These are phyloP conservation scores for Tolypocladium pustulatum DNA, from an alignment of 2,329 filamentous ascomycete species.

Conservation along the genomic window DNA sequence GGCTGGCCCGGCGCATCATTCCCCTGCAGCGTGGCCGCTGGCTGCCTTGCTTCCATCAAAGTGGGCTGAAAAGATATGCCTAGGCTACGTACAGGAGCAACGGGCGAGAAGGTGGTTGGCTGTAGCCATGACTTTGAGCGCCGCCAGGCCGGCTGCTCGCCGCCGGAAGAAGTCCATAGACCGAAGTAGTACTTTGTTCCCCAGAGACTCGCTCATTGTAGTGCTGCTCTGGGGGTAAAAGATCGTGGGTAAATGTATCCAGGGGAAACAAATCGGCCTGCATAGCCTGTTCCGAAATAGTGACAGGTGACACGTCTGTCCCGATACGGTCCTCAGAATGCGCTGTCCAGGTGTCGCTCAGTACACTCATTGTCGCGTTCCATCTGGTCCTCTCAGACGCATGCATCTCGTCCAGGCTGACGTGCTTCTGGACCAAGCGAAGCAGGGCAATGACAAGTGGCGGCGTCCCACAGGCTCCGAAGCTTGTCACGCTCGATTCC, in stretches of 20 bases:
- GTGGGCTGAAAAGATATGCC: background rate
- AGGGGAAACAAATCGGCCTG: background rate
- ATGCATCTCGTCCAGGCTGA: constrained; percentile 16
- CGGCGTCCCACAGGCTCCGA: constrained; percentile 22
- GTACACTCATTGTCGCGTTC: constrained; percentile 14
- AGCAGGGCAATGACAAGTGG: constrained; percentile 22
- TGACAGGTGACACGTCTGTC: background rate
- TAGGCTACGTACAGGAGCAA: too few relatives aligned
- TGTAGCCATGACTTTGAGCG: background rate
- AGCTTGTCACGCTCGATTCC: constrained; percentile 19
- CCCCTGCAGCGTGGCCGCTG: background rate
- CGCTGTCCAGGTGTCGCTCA: constrained; percentile 4
- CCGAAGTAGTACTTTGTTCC: background rate
- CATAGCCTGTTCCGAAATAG: background rate
- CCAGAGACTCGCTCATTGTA: background rate
- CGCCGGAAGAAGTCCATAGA: background rate
- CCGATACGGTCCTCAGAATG: background rate
- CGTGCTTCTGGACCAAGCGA: constrained; percentile 21
- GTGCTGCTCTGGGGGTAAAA: background rate
- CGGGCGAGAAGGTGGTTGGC: background rate
- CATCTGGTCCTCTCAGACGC: constrained; percentile 22
- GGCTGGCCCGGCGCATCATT: constrained; percentile 8
- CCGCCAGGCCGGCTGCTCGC: background rate
- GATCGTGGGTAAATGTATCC: background rate
- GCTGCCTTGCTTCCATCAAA: background rate